phyloP scores from a whole-genome alignment of 2,329 filamentous ascomycete genomes.

The Botryotinia narcissicola region DNA sequence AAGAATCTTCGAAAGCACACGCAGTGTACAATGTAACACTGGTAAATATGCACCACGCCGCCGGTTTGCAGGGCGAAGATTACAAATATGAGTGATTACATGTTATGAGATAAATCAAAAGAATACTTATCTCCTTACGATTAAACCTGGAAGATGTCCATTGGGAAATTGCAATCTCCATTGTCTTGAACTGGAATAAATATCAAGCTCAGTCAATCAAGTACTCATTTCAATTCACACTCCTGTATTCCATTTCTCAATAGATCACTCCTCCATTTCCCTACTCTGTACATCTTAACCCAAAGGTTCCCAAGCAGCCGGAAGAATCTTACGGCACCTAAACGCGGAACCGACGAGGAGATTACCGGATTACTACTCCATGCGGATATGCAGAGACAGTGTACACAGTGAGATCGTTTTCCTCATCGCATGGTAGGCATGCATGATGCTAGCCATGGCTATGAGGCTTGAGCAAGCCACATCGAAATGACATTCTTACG shows the following conservation, averaged over 20 bases:
- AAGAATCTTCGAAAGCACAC: conserved; percentile 10
- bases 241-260: not conserved
- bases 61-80: not conserved
- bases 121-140: not conserved
- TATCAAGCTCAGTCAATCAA: not conserved
- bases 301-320: conserved; percentile 8
- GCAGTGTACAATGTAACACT: not conserved
- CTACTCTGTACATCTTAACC: not conserved
- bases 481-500: conserved; percentile 6
- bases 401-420: not conserved
- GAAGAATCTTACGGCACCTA: not conserved
- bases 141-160: not conserved
- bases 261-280: not conserved
- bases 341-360: not conserved
- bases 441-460: not conserved
- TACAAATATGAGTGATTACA: not conserved
- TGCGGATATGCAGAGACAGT: not conserved
- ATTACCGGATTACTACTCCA: not conserved
- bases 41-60: not conserved
- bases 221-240: not conserved
- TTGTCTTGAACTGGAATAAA: not conserved
- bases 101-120: not conserved
- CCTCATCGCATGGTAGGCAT: conserved; percentile 13
- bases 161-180: not conserved
- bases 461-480: conserved; percentile 18